Evolutionary conservation across 2,329 filamentous ascomycete genomes (phyloP).

Genomic region (Basipetospora chlamydospora): DNA sequence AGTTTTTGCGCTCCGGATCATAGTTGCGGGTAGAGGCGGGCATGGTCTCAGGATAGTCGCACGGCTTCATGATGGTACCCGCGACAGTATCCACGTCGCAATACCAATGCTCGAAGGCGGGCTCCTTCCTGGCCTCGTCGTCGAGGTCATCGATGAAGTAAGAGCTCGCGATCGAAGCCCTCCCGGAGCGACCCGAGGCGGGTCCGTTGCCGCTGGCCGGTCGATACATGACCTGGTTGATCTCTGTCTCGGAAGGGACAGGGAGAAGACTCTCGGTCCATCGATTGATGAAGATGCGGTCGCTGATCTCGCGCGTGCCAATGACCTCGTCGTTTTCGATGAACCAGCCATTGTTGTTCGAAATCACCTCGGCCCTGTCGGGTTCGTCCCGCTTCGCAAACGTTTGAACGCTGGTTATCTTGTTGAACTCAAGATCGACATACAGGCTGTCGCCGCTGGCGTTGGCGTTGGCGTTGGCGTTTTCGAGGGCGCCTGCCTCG

Average conservation of each 20-base stretch:
- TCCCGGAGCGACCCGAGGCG: neutral
- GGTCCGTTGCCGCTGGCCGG: neutral
- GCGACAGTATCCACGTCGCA: slow-evolving; percentile 23
- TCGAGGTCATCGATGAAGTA: neutral
- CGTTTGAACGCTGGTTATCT: too few relatives aligned
- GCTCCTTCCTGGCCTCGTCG: neutral
- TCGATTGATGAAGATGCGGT: neutral
- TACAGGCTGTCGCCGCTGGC: too few relatives aligned
- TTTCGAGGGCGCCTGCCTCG: too few relatives aligned
- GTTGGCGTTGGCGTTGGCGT: too few relatives aligned
- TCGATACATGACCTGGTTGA: neutral
- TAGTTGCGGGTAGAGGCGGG: slow-evolving; percentile 7
- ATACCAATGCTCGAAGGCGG: slow-evolving; percentile 5
- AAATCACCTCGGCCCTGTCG: neutral
- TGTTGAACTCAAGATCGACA: too few relatives aligned
- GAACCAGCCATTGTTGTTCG: slow-evolving; percentile 4
- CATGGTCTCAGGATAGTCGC: slow-evolving; percentile 18
- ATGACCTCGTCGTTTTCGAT: neutral
- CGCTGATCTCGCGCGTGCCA: neutral
- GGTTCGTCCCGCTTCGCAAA: too few relatives aligned
- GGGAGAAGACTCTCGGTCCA: neutral
- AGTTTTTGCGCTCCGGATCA: slow-evolving; percentile 9
- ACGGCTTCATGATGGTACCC: slow-evolving; percentile 18
- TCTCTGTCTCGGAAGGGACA: neutral
- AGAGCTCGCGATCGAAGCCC: neutral